Conservation (phyloP, 352 stramenopile genomes). For the Pythium myriotylum region DNA sequence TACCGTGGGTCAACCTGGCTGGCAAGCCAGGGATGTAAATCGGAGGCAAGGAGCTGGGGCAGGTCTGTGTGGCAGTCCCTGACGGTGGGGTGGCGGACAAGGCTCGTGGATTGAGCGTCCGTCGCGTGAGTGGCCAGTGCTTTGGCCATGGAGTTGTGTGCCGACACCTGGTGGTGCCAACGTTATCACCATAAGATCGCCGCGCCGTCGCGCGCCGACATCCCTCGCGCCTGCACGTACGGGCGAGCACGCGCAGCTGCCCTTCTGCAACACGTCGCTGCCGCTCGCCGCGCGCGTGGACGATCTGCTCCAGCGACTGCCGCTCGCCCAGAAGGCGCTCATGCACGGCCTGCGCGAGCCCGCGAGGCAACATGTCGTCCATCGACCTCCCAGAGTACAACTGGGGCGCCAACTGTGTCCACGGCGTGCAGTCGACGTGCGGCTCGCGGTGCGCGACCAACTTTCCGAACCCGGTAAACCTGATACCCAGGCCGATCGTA, state of each 20-base stretch:
- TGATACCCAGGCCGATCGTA: constrained; percentile 91
- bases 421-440: constrained; percentile 89
- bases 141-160: no score
- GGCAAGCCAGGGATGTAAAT: no score
- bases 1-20: no score
- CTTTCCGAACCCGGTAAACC: constrained; percentile 91
- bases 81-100: no score
- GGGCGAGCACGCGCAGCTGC: constrained; percentile 32
- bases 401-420: constrained; percentile 94
- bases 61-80: no score
- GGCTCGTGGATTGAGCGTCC: no score
- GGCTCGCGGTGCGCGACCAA: constrained; percentile 78
- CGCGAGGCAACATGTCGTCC: constrained; percentile 69
- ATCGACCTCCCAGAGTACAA: constrained; percentile 91
- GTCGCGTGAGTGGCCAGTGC: no score
- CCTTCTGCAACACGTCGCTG: constrained; percentile 84
- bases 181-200: no score
- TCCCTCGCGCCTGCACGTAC: constrained; percentile 68
- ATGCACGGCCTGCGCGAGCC: constrained; percentile 69
- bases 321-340: constrained; percentile 69
- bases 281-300: constrained; percentile 61
- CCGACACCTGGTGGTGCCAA: no score
- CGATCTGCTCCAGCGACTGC: constrained; percentile 73
- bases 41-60: no score
- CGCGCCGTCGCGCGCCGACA: no score